Evolutionary conservation across 306 rosid genomes (phyloP), one percentile per base, ranked within the genome.

Genomic region (Dalbergia cultrata): DNA sequence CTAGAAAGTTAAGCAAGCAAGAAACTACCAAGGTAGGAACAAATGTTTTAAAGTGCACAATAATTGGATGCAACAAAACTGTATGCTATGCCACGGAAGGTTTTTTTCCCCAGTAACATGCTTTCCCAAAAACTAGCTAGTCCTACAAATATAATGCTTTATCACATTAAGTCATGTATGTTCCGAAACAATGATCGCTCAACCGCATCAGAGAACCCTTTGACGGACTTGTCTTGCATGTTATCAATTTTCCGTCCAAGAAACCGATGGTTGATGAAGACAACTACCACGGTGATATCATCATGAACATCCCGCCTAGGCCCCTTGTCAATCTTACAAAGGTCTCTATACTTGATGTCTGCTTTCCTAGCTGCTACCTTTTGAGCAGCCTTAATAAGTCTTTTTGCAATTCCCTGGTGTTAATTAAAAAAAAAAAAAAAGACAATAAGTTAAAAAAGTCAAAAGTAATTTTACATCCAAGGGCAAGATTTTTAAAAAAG

Each of bases 241-340:
- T 26, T 4, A 67, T 5, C 18, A 26, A 43, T 66, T 12, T 70
- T 80, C 67, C 70, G 64, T 74, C 67, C 87, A 70, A 85, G 82
- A 64, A 83, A 76, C 8, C 83, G 88, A 58, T 91, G 83, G 79
- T 92, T 91, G 6, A 88, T 56, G 84, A 87, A 92, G 69, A 89
- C 81, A 50, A 92, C 95, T 34, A 87, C 86, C 49, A 92, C 90
- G 0, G 96, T 85, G 19, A 92, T 90, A 77, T 92, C 97, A 60
- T 92, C 95, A 4, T 92, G 95, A 62, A 67, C 76, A 60, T 13
- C 33, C 79, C 97, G 78, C 68, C 97, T 85, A 13, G 54, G 34
- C 1, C 14, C 43, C 89, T 56, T 74, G 72, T 75, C 85, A 56
- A 81, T 72, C 78, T 53, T 69, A 87, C 77, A 82, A 57, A 92